phyloP scores from a whole-genome alignment of 2,329 filamentous ascomycete genomes.

The Fusarium scirpi region DNA sequence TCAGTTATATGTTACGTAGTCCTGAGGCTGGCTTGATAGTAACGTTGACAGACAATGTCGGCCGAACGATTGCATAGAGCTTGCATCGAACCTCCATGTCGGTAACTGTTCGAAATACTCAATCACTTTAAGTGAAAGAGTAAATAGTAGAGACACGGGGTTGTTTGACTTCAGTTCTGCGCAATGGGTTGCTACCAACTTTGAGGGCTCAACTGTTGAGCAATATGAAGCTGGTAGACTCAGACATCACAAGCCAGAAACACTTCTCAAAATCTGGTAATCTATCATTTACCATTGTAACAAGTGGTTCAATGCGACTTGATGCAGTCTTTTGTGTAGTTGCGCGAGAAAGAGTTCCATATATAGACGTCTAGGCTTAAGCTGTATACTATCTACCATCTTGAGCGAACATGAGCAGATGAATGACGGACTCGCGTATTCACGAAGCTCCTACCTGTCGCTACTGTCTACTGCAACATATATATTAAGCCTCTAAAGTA shows the following conservation, averaged over 20 bases:
- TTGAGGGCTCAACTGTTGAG: accelerated
- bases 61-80: background rate
- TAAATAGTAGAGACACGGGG: accelerated
- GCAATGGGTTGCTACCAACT: accelerated
- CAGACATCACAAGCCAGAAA: accelerated
- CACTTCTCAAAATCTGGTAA: background rate
- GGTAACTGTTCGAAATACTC: accelerated
- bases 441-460: no score
- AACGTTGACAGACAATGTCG: background rate
- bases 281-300: no score
- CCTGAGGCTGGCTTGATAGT: background rate
- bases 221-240: background rate
- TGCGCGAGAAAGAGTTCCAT: accelerated
- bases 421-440: no score
- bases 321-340: no score
- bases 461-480: no score
- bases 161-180: accelerated
- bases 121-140: accelerated
- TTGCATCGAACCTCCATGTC: background rate
- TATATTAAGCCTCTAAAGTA: no score
- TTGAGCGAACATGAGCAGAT: no score
- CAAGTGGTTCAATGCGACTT: no score
- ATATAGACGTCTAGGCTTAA: no score
- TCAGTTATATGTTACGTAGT: background rate
- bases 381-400: no score